Evolutionary conservation across 2,329 filamentous ascomycete genomes (phyloP).

Genomic region (Talaromyces sp.): DNA sequence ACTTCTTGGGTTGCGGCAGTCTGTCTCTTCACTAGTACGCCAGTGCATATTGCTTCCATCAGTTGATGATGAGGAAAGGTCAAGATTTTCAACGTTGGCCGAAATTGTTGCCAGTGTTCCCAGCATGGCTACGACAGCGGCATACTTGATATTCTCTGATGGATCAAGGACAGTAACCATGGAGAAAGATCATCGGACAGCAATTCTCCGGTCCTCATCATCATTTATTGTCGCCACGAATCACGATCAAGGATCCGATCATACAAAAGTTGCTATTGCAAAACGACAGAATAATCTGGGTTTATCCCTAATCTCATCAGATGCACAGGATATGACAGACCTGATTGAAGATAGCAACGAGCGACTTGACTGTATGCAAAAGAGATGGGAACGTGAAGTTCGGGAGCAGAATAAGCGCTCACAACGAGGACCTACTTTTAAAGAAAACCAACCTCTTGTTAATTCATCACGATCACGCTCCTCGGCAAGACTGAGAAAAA

Average conservation of each 20-base stretch:
- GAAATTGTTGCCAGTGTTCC: slow-evolving; percentile 40
- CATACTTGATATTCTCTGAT: slow-evolving; percentile 61
- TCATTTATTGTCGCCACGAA: slow-evolving; percentile 62
- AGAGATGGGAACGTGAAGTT: slow-evolving; percentile 42
- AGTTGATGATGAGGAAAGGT: not conserved
- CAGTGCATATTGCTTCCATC: slow-evolving; percentile 41
- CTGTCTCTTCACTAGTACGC: slow-evolving; percentile 57
- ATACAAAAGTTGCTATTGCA: slow-evolving; percentile 19
- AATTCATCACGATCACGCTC: slow-evolving; percentile 16
- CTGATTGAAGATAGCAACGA: slow-evolving; percentile 39
- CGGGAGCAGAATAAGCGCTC: slow-evolving; percentile 14
- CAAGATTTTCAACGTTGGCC: slow-evolving; percentile 15
- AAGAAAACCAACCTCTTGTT: not conserved
- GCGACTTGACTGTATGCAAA: slow-evolving; percentile 39
- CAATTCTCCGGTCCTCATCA: slow-evolving; percentile 47
- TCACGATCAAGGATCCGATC: slow-evolving; percentile 47
- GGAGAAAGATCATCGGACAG: slow-evolving; percentile 58
- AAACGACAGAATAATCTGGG: slow-evolving; percentile 21
- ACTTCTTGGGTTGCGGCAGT: slow-evolving; percentile 56
- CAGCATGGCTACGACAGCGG: slow-evolving; percentile 52
- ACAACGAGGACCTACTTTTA: not conserved
- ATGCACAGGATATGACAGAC: slow-evolving; percentile 25
- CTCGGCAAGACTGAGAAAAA: slow-evolving; percentile 11
- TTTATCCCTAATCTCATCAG: slow-evolving; percentile 18
- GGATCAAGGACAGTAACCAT: slow-evolving; percentile 52